phyloP scores from a whole-genome alignment of 495 filamentous ascomycete species.

The Platismatia glauca region DNA sequence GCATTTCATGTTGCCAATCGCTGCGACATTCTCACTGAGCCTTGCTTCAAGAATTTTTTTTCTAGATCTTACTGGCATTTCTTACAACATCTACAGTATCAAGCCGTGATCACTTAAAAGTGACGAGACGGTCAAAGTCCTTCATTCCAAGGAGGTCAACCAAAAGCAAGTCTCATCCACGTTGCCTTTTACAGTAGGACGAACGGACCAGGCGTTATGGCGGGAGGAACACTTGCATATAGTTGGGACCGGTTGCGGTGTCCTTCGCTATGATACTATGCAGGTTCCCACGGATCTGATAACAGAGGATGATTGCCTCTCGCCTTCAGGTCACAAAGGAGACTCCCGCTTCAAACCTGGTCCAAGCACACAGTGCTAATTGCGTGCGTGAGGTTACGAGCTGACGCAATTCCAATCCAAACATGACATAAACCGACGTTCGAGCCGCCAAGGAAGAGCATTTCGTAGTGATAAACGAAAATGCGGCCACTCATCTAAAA shows the following conservation, averaged over 20 bases:
- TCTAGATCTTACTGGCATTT: background rate
- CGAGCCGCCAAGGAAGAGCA: slow-evolving; percentile 9
- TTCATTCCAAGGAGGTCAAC: background rate
- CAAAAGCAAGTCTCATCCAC: slow-evolving; percentile 5
- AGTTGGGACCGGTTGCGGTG: slow-evolving; percentile 6
- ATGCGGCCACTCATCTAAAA: slow-evolving; percentile 53
- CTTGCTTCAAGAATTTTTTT: background rate
- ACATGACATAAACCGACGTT: slow-evolving; percentile 9
- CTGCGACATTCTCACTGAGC: background rate
- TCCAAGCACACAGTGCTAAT: background rate
- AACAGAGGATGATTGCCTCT: slow-evolving; percentile 10
- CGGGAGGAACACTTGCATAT: background rate
- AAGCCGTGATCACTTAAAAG: slow-evolving; percentile 9
- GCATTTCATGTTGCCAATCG: background rate
- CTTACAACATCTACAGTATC: background rate
- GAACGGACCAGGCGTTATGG: slow-evolving; percentile 4
- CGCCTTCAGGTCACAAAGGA: slow-evolving; percentile 6
- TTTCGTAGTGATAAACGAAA: slow-evolving; percentile 46
- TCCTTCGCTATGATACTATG: slow-evolving; percentile 12
- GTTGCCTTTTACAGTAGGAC: slow-evolving; percentile 3
- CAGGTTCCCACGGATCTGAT: slow-evolving; percentile 13
- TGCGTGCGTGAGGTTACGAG: slow-evolving; percentile 3
- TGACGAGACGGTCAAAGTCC: background rate
- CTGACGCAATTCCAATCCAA: slow-evolving; percentile 4
- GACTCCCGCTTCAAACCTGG: slow-evolving; percentile 1